These are phyloP conservation scores for Phytophthora hibernalis DNA, from an alignment of 352 stramenopile species.

Conservation along the genomic window DNA sequence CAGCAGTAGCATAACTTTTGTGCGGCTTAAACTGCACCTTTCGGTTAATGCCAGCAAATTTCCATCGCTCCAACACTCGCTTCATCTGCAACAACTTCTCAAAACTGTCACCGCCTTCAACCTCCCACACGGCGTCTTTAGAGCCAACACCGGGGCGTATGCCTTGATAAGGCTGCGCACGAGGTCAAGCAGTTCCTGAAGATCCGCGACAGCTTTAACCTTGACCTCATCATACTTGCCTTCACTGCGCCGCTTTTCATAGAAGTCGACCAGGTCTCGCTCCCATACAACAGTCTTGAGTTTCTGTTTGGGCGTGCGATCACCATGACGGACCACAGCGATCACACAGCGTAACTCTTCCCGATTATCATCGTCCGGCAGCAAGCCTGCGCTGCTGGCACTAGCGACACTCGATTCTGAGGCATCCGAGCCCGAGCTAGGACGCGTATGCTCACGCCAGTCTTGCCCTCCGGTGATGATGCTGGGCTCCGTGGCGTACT, in stretches of 20 bases:
- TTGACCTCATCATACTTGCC: constrained; percentile 89
- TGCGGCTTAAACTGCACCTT: constrained; percentile 94
- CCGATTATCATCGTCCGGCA: constrained; percentile 76
- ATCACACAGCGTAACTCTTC: constrained; percentile 99
- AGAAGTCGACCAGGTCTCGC: constrained; percentile 85
- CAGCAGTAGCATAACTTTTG: constrained; percentile 59
- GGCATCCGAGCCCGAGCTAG: constrained; percentile 70
- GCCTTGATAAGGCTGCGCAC: constrained; percentile 84
- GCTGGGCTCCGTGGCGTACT: constrained; percentile 76
- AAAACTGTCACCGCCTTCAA: constrained; percentile 87
- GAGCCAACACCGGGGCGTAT: constrained; percentile 78
- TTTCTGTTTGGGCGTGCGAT: constrained; percentile 99
- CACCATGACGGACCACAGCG: constrained; percentile 97
- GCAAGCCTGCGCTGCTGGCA: constrained; percentile 47
- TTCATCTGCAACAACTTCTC: constrained; percentile 96
- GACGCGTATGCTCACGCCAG: constrained; percentile 50
- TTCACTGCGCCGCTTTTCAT: constrained; percentile 69
- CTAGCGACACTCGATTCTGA: constrained; percentile 78
- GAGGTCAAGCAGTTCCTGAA: constrained; percentile 85
- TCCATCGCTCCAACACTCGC: constrained; percentile 97
- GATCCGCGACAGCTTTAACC: constrained; percentile 80
- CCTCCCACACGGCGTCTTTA: constrained; percentile 88
- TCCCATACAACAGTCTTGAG: constrained; percentile 94
- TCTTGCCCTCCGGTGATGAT: constrained; percentile 30
- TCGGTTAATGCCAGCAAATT: constrained; percentile 97